Conservation (phyloP, 2,329 filamentous ascomycete species). For the Apiospora phragmitis region DNA sequence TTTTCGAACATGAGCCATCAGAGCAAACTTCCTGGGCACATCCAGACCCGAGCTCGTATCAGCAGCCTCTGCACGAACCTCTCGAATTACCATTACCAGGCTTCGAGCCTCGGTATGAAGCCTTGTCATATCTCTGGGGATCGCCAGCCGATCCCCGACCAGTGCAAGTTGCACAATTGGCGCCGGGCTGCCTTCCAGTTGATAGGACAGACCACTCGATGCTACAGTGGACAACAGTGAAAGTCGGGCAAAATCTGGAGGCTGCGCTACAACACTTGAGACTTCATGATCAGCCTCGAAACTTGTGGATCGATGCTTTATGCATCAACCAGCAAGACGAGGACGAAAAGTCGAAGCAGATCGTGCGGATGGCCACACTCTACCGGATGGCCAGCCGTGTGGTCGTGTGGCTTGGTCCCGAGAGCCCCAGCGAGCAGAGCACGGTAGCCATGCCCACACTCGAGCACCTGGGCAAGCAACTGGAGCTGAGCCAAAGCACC, state of each 20-base stretch:
- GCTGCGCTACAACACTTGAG: not conserved
- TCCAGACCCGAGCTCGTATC: not conserved
- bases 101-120: not conserved
- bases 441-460: not conserved
- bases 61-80: not conserved
- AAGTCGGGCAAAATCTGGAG: not conserved
- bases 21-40: not conserved
- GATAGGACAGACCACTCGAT: not conserved
- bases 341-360: slow-evolving; percentile 6
- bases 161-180: not conserved
- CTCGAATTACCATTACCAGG: not conserved
- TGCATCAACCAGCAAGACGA: slow-evolving; percentile 16
- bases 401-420: slow-evolving; percentile 11
- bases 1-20: not conserved
- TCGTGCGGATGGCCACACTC: slow-evolving; percentile 13
- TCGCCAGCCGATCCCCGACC: not conserved
- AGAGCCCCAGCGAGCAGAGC: not conserved
- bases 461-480: not conserved
- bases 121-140: slow-evolving; percentile 5
- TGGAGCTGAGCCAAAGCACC: not conserved
- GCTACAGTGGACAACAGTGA: not conserved
- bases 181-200: not conserved
- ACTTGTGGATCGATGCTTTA: slow-evolving; percentile 16
- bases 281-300: not conserved
- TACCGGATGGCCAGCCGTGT: slow-evolving; percentile 6